These are phyloP conservation scores for Sabuloglossum arenarium DNA, from an alignment of 495 filamentous ascomycete genomes.

Conservation along the genomic window DNA sequence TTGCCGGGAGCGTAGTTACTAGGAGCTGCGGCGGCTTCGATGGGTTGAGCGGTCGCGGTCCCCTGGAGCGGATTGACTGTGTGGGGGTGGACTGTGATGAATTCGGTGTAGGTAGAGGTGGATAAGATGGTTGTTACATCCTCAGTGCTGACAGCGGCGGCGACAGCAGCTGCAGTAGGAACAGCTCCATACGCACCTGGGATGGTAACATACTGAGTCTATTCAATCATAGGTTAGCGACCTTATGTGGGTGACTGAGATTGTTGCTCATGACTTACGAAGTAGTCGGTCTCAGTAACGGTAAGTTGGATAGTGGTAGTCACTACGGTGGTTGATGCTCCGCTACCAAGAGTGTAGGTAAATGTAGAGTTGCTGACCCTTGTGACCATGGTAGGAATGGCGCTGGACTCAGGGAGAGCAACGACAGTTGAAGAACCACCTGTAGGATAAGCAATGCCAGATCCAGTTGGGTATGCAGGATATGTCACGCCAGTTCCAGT, in stretches of 20 bases:
- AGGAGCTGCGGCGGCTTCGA: slow-evolving; percentile 4
- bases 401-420: background rate
- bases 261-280: slow-evolving; percentile 3
- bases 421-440: no score
- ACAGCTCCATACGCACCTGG: no score
- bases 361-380: slow-evolving; percentile 8
- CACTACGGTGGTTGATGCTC: slow-evolving; percentile 30
- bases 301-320: slow-evolving; percentile 36
- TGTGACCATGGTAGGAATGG: background rate
- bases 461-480: background rate
- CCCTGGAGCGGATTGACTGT: no score
- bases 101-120: slow-evolving; percentile 21
- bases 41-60: slow-evolving; percentile 20
- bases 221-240: background rate
- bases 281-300: slow-evolving; percentile 15
- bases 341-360: slow-evolving; percentile 23
- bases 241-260: background rate
- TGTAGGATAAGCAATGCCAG: background rate
- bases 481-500: background rate
- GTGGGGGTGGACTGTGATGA: slow-evolving; percentile 34
- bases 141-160: slow-evolving; percentile 10
- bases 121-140: slow-evolving; percentile 20
- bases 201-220: background rate
- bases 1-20: no score
- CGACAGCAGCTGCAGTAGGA: background rate